Evolutionary conservation across 2,329 filamentous ascomycete species (phyloP).

Genomic region (Fusarium multiceps): DNA sequence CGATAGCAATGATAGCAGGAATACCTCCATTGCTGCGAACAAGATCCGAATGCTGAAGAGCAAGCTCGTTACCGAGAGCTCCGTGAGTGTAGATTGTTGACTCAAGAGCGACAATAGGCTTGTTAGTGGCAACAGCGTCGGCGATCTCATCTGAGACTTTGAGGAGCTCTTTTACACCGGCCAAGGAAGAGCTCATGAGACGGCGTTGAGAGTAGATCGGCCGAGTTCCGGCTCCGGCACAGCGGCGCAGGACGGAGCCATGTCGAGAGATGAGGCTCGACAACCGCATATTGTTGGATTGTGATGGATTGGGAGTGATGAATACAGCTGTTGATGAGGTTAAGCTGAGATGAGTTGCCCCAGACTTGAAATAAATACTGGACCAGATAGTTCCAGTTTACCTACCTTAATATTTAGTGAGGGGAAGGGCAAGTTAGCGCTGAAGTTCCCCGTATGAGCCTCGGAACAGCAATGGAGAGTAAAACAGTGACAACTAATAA

Average conservation of each 20-base stretch:
- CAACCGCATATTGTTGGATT: constrained; percentile 29
- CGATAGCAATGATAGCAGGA: constrained; percentile 89
- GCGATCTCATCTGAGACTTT: constrained; percentile 84
- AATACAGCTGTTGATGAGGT: neutral
- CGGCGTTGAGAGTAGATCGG: constrained; percentile 35
- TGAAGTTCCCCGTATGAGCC: neutral
- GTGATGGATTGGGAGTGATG: neutral
- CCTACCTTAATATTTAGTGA: constrained; percentile 16
- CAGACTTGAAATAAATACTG: constrained; percentile 2
- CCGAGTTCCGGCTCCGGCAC: constrained; percentile 31
- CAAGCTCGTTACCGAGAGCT: constrained; percentile 76
- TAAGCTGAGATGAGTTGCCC: neutral
- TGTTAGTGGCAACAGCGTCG: constrained; percentile 77
- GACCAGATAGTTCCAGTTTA: neutral
- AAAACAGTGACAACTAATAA: neutral
- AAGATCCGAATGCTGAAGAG: constrained; percentile 84
- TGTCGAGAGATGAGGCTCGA: constrained; percentile 36
- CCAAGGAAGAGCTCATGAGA: constrained; percentile 39
- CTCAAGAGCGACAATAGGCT: constrained; percentile 91
- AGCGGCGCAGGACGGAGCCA: constrained; percentile 34
- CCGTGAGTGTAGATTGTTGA: constrained; percentile 98
- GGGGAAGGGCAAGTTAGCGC: constrained; percentile 26
- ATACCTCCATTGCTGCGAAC: constrained; percentile 84
- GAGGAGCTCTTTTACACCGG: constrained; percentile 61
- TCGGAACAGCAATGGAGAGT: constrained; percentile 17